A percentile compares a stretch with the other conserved stretches of the same genome.
Evolutionary conservation across 768 basidiomycete genomes (phyloP).

Genomic region (Tricholoma bakamatsutake): DNA sequence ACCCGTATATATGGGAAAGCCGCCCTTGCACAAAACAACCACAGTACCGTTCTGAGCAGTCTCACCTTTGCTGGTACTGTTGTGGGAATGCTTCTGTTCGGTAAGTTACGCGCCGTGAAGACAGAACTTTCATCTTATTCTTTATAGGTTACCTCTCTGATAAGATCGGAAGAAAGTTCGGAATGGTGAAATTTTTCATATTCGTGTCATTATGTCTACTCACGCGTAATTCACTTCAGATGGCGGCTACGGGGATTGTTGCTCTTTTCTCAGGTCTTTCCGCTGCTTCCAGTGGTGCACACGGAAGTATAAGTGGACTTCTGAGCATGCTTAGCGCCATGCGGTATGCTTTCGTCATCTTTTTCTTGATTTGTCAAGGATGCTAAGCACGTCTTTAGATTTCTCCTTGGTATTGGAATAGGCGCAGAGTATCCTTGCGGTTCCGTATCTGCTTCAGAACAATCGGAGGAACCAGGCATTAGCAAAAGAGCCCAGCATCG

Average conservation of each 20-base stretch:
- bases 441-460: slow-evolving; percentile 83
- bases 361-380: not conserved
- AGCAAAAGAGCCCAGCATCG: slow-evolving; percentile 75
- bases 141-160: slow-evolving; percentile 67
- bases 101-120: slow-evolving; percentile 21
- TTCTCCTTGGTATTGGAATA: slow-evolving; percentile 83
- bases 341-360: slow-evolving; percentile 40
- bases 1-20: slow-evolving; percentile 61
- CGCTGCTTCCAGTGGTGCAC: slow-evolving; percentile 75
- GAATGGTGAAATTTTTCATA: slow-evolving; percentile 55
- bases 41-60: slow-evolving; percentile 58
- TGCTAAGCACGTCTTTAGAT: slow-evolving; percentile 35
- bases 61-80: slow-evolving; percentile 81
- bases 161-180: slow-evolving; percentile 81
- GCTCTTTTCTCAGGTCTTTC: slow-evolving; percentile 79
- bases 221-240: slow-evolving; percentile 35
- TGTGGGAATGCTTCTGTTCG: slow-evolving; percentile 80
- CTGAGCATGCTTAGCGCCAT: slow-evolving; percentile 75
- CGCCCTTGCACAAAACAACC: slow-evolving; percentile 45
- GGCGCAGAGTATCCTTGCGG: slow-evolving; percentile 91
- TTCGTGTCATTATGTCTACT: slow-evolving; percentile 1
- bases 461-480: slow-evolving; percentile 79
- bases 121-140: not conserved
- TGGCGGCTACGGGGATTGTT: slow-evolving; percentile 79
- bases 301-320: slow-evolving; percentile 63